Base-by-base conservation (phyloP, 768 basidiomycete genomes). In the Wakefieldia striispora region DNA sequence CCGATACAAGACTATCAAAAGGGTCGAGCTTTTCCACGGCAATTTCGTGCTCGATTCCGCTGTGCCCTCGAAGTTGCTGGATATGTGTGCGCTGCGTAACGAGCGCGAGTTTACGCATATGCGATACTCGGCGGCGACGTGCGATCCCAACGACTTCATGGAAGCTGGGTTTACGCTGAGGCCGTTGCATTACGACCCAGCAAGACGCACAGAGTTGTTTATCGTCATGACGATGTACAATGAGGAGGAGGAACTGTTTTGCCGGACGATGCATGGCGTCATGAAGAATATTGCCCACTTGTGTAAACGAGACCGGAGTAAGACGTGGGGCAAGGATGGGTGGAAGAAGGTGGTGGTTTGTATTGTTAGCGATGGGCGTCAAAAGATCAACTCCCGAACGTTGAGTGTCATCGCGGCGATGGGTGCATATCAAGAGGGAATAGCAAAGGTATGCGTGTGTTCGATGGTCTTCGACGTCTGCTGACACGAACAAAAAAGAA, bases 161-260 rank as follows among this genome's bases (percentile, higher is more conserved):
- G 74, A 83, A 23, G 69, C 80, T 11, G 83, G 88, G 1, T 98
- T 95, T 70, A 90, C 91, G 0, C 76, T 97, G 7, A 82, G 95
- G 3, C 95, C 95, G 66, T 78, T 82, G n/a, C 82, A 91, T 59
- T 95, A 95, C 67, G 90, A 95, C 59, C 93, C 93, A 0, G 88
- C 91, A 0, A 76, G 95, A 17, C 77, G 88, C 29, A 97, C 95
- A 29, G 95, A 98, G 68, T 74, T 97, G 14, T 95, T 97, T 71
- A 95, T 97, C 58, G 95, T 97, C 37, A 88, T 97, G 82, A 97
- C 95, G 13, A 97, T 97, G 94, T 97, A 95, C 67, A 95, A 97
- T 61, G 93, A 93, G 61, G 83, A 91, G 59, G 93, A 95, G 65
- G 81, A 86, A 60, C 75, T 98, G 6, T 97, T 97, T 70, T 86